phyloP scores from a whole-genome alignment of 2,329 filamentous ascomycete genomes.

The Cercospora brassicicola region DNA sequence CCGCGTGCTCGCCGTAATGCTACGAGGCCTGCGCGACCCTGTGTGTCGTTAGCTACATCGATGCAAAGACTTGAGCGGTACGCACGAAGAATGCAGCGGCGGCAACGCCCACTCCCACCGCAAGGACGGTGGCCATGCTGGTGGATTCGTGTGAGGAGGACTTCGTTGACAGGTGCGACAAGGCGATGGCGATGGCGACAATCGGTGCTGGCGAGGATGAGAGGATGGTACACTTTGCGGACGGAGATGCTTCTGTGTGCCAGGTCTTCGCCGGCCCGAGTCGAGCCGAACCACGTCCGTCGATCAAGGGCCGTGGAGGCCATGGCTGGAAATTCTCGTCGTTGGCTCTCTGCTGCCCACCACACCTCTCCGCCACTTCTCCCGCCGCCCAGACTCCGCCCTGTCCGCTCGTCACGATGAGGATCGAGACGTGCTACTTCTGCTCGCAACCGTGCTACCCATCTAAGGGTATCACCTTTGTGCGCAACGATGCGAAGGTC shows the following conservation, averaged over 20 bases:
- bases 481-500: conserved; percentile 64
- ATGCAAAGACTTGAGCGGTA: neutral
- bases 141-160: neutral
- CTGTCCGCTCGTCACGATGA: conserved; percentile 30
- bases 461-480: conserved; percentile 65
- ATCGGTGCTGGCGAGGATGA: neutral
- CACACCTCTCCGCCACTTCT: neutral
- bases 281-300: conserved; percentile 1
- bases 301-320: neutral
- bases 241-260: neutral
- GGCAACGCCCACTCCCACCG: conserved; percentile 62
- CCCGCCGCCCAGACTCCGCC: neutral
- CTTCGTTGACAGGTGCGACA: neutral
- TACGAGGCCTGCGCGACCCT: conserved; percentile 91
- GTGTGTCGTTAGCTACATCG: conserved; percentile 21
- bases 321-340: conserved; percentile 4
- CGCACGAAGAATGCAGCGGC: conserved; percentile 66
- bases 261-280: neutral
- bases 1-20: conserved; percentile 81
- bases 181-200: neutral
- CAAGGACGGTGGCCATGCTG: conserved; percentile 60
- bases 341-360: neutral
- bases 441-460: conserved; percentile 69
- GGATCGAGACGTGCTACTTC: conserved; percentile 69
- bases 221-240: neutral